A percentile compares a stretch with the other conserved stretches of the same genome.
Evolutionary conservation across 1,139 yeast genomes (phyloP).

Genomic region (Saccharomyces hybrid): DNA sequence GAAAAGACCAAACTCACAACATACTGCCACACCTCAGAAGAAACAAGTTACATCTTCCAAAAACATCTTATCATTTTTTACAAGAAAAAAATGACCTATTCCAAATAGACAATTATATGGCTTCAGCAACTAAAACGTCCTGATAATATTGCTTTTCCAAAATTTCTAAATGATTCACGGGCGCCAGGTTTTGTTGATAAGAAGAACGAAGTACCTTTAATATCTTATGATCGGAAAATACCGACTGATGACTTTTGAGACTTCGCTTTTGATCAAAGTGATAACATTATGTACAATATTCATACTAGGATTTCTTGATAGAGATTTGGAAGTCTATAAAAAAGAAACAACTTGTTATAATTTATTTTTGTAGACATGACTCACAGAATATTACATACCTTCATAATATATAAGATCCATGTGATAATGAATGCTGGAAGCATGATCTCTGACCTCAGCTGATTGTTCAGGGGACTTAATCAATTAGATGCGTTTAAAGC

Average conservation of each 20-base stretch:
- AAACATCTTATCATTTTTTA: conserved; percentile 3
- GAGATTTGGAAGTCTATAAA: no score
- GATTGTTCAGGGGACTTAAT: background rate
- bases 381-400: background rate
- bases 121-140: background rate
- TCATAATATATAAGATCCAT: background rate
- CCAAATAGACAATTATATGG: background rate
- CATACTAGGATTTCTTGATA: no score
- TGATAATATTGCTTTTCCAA: background rate
- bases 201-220: no score
- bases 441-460: background rate
- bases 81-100: background rate
- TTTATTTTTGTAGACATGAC: no score
- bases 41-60: background rate
- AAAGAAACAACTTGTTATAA: background rate
- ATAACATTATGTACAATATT: no score
- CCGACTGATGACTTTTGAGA: no score
- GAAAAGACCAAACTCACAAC: background rate
- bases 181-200: no score
- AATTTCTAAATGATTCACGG: background rate
- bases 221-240: no score
- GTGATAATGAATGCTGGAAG: background rate
- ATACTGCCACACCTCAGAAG: background rate
- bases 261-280: no score
- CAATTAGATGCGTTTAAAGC: no score